Conservation (phyloP, 371 early-diverging fungal species). For the Gilbertella persicaria region DNA sequence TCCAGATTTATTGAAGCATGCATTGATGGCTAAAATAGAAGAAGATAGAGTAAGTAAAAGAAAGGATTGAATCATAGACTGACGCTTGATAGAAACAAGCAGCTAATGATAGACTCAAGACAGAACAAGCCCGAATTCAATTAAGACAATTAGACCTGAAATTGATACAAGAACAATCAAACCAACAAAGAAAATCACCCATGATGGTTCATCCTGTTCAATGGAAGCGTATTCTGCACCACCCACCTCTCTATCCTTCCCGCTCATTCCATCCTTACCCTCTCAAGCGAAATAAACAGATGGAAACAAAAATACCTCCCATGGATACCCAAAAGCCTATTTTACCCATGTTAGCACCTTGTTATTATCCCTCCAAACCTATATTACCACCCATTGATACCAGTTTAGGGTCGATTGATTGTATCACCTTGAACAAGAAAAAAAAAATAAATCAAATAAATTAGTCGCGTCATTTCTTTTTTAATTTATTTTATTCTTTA, state of each 20-base stretch:
- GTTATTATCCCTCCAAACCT: constrained; percentile 21
- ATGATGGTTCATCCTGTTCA: not conserved
- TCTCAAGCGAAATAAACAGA: not conserved
- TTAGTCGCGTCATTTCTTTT: not conserved
- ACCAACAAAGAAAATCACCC: constrained; percentile 1
- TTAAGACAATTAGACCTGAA: constrained; percentile 41
- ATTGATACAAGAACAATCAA: constrained; percentile 31
- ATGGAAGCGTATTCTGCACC: too few relatives aligned
- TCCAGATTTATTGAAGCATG: constrained; percentile 44
- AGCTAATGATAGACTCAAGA: constrained; percentile 32
- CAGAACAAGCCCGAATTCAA: constrained; percentile 41
- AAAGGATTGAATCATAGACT: not conserved
- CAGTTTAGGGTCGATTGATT: too few relatives aligned
- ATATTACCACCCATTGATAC: constrained; percentile 44
- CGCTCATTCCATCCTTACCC: too few relatives aligned
- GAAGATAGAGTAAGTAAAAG: constrained; percentile 48
- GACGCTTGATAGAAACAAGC: constrained; percentile 35
- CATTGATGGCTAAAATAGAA: constrained; percentile 49
- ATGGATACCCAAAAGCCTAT: not conserved
- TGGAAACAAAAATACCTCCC: constrained; percentile 1
- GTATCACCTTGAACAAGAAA: too few relatives aligned
- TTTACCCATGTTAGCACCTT: constrained; percentile 15
- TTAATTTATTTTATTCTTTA: not conserved
- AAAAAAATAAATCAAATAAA: not conserved
- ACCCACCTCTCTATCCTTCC: too few relatives aligned